Conservation (phyloP, 768 basidiomycete genomes). For the Leccinum fibrillosum region DNA sequence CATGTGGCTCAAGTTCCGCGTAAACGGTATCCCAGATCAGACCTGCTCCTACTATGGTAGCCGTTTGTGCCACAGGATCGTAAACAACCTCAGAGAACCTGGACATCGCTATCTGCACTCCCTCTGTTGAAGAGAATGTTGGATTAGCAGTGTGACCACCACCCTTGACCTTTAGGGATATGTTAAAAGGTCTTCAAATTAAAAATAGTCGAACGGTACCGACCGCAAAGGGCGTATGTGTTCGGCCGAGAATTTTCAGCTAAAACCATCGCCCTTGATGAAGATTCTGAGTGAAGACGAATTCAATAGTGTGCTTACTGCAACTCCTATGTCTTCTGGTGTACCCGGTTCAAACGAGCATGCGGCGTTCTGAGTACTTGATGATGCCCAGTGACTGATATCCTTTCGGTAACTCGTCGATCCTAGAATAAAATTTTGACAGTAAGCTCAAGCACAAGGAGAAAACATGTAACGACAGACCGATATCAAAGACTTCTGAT, state of each 20-base stretch:
- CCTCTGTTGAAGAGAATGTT: conserved; percentile 55
- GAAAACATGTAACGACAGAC: background rate
- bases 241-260: conserved; percentile 38
- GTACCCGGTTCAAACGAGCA: conserved; percentile 62
- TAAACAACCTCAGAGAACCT: conserved; percentile 44
- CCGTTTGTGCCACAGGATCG: conserved; percentile 37
- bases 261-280: background rate
- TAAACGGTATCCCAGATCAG: conserved; percentile 69
- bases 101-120: conserved; percentile 55
- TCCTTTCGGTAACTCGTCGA: background rate
- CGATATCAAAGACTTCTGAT: background rate
- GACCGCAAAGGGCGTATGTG: conserved; percentile 30
- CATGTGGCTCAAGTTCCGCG: conserved; percentile 40
- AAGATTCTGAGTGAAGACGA: background rate
- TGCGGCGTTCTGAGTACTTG: conserved; percentile 42
- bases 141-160: conserved; percentile 56
- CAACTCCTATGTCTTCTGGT: conserved; percentile 45
- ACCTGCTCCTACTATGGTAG: conserved; percentile 35
- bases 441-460: background rate
- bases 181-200: too few species aligned
- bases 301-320: conserved; percentile 31
- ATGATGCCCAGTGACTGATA: conserved; percentile 45
- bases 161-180: conserved; percentile 48
- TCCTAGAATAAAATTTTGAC: background rate
- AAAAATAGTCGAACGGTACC: background rate